Base-by-base conservation (phyloP, 371 early-diverging fungal genomes). In the Chytridium lagenaria region DNA sequence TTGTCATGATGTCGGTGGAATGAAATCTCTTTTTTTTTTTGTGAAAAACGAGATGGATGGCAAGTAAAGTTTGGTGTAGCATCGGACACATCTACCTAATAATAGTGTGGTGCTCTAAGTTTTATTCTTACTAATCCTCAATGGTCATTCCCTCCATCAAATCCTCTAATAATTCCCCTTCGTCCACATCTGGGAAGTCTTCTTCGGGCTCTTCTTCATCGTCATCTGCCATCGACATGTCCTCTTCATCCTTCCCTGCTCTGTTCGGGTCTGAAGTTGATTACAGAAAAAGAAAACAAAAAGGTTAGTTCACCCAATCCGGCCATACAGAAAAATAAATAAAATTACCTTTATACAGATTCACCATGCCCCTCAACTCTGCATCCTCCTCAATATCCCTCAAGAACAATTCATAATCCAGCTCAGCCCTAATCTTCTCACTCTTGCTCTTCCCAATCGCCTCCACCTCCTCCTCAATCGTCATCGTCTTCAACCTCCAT, bases 351-450 rank as follows among this genome's bases (percentile, higher is more conserved):
- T 94, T 96, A 88, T 94, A 98, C 67, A 98, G 88, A 71, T 97
- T 95, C 78, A 97, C 86, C 77, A 91, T 93, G 63, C 92, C 90
- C 74, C 98, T 89, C 77, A 97, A 88, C 83, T 98, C 98, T 31
- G 92, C 88, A 87, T 98, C 98, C 85, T 96, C 98, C 84, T 98
- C 98, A 65, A 98, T 86, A 83, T 98, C 98, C 74, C 93, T 89
- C 89, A 95, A 87, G 86, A 96, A 96, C 82, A 91, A 71, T 77
- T 95, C 96, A 78, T 90, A 91, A 67, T 95, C 96, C 77, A 78
- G 36, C 40, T 89, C 87, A 2, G 78, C 78, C 39, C 75, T 71
- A 2, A 75, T 75, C 79, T 83, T 84, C 37, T 87, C 84, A 22
- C 68, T 38, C 66, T 83, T 84, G 44, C 76, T 71, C 23, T 78